These are phyloP conservation scores for Asterochloris sp. DNA, from an alignment of 139 green algal species.

Conservation along the genomic window DNA sequence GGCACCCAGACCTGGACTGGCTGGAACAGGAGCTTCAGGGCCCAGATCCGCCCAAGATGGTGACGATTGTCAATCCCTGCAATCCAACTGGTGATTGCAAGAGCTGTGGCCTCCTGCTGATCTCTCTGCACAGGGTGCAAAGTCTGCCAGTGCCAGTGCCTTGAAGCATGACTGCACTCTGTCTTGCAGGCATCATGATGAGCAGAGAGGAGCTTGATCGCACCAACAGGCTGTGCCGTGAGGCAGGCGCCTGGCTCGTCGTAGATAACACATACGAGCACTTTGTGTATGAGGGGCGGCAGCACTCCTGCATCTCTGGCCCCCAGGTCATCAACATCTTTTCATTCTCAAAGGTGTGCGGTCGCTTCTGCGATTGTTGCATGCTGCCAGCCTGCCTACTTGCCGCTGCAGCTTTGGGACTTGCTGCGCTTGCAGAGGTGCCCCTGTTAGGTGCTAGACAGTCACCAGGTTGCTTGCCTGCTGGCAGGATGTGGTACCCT, in stretches of 20 bases:
- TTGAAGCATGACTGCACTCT: not conserved
- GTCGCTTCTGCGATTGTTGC: not conserved
- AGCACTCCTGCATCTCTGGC: slow-evolving; percentile 57
- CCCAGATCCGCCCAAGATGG: slow-evolving; percentile 55
- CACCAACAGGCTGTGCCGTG: slow-evolving; percentile 51
- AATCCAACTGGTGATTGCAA: slow-evolving; percentile 75
- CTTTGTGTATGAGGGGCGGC: slow-evolving; percentile 70
- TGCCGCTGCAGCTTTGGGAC: no score
- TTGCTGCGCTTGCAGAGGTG: no score
- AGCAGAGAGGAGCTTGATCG: slow-evolving; percentile 50
- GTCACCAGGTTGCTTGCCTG: no score
- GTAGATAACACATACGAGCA: slow-evolving; percentile 96
- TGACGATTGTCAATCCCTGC: slow-evolving; percentile 80
- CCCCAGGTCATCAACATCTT: slow-evolving; percentile 84
- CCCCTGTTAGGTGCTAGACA: no score
- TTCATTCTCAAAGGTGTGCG: slow-evolving; percentile 76
- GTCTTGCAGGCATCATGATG: slow-evolving; percentile 68
- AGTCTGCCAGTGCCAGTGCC: not conserved
- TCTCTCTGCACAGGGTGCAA: not conserved
- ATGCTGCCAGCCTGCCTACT: no score
- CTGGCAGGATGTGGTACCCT: no score
- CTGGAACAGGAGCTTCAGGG: slow-evolving; percentile 40
- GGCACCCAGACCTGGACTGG: slow-evolving; percentile 59
- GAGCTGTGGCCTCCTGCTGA: not conserved
- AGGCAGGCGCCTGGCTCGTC: slow-evolving; percentile 76